A percentile compares a stretch with the other conserved stretches of the same genome.
phyloP scores from a whole-genome alignment of 2,329 filamentous ascomycete genomes.

The Botrytis tulipae region DNA sequence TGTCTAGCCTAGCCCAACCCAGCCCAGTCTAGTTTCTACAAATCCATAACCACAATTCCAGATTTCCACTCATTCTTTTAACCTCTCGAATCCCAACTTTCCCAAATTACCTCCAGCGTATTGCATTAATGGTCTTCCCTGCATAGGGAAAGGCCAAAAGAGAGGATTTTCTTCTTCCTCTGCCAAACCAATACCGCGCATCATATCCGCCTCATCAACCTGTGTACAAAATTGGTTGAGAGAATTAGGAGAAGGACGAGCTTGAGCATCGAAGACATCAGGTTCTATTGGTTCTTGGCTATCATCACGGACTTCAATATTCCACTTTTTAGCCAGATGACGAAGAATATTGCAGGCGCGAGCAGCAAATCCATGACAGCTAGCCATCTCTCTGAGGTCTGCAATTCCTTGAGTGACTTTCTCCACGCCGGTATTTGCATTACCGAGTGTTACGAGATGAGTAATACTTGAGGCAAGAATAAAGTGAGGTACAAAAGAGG shows the following conservation, averaged over 20 bases:
- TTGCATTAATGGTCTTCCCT: slow-evolving; percentile 33
- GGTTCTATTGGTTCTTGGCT: slow-evolving; percentile 34
- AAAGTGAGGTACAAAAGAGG: slow-evolving; percentile 39
- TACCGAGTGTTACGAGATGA: slow-evolving; percentile 33
- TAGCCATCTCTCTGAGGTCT: slow-evolving; percentile 59
- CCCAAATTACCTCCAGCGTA: not conserved
- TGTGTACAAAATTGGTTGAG: slow-evolving; percentile 35
- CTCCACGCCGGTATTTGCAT: slow-evolving; percentile 38
- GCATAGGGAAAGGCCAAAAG: slow-evolving; percentile 37
- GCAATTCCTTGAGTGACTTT: slow-evolving; percentile 53
- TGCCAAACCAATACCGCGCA: slow-evolving; percentile 23
- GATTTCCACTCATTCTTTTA: not conserved
- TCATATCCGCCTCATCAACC: slow-evolving; percentile 38
- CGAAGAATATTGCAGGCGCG: slow-evolving; percentile 47
- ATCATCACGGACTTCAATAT: slow-evolving; percentile 51
- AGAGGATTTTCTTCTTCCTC: slow-evolving; percentile 28
- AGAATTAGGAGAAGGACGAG: slow-evolving; percentile 22
- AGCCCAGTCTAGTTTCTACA: not conserved
- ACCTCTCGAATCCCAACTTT: slow-evolving; percentile 8
- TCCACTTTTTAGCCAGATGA: slow-evolving; percentile 58
- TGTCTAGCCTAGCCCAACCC: not conserved
- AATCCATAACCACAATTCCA: not conserved
- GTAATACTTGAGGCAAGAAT: slow-evolving; percentile 34
- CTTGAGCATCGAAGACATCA: slow-evolving; percentile 38
- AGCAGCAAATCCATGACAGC: slow-evolving; percentile 38